phyloP scores from a whole-genome alignment of 371 early-diverging fungal species.

The Lichtheimia hyalospora region DNA sequence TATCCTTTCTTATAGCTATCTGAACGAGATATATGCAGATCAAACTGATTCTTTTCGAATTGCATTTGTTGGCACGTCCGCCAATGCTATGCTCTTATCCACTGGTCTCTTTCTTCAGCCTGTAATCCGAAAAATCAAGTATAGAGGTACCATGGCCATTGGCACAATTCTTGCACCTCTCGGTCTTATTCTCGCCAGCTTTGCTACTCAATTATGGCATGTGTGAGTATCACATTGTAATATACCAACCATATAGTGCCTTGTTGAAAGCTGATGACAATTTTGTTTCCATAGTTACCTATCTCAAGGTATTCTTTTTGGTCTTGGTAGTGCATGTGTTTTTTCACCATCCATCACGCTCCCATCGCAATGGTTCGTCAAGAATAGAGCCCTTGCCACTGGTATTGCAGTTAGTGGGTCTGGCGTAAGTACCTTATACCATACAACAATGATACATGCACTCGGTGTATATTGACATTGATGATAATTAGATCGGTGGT shows the following conservation, averaged over 20 bases:
- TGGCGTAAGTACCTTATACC: constrained; percentile 39
- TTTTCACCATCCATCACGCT: constrained; percentile 67
- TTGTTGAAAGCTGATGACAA: no score
- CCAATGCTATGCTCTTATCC: constrained; percentile 41
- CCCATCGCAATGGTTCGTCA: constrained; percentile 75
- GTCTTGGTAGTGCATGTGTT: constrained; percentile 51
- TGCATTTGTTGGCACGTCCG: constrained; percentile 59
- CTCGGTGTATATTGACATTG: no score
- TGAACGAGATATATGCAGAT: constrained; percentile 33
- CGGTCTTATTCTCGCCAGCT: constrained; percentile 58
- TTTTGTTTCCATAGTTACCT: constrained; percentile 29
- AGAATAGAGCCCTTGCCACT: constrained; percentile 70
- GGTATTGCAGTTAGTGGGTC: constrained; percentile 76
- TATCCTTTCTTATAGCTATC: constrained; percentile 16
- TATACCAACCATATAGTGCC: no score
- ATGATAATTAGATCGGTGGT: constrained; percentile 47
- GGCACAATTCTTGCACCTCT: constrained; percentile 56
- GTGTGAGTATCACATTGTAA: constrained; percentile 15
- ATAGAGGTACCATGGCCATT: constrained; percentile 55
- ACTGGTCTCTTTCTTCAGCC: constrained; percentile 64
- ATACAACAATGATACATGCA: no score
- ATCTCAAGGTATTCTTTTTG: constrained; percentile 65
- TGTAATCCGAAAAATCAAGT: constrained; percentile 56
- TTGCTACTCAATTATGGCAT: constrained; percentile 56
- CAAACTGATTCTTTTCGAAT: constrained; percentile 34